A percentile compares a stretch with the other conserved stretches of the same genome.
Evolutionary conservation across 2,329 filamentous ascomycete species (phyloP).

Genomic region (Clathrospora elynae): DNA sequence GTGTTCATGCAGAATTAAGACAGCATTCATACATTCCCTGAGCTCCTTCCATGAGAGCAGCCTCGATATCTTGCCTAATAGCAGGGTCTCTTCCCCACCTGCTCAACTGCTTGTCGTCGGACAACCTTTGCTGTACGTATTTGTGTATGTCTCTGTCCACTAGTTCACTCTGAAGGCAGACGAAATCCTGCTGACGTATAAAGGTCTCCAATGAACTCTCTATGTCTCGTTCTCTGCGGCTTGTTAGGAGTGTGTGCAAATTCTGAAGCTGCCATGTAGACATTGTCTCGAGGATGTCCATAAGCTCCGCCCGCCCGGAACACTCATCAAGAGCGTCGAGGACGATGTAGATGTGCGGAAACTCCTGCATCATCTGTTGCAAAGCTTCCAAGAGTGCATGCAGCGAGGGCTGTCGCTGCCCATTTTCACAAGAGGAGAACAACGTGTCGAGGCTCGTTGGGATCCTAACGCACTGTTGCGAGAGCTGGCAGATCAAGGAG

Average conservation of each 20-base stretch:
- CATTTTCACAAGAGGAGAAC: slow-evolving; percentile 30
- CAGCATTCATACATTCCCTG: slow-evolving; percentile 30
- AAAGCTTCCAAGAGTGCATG: slow-evolving; percentile 28
- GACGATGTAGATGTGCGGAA: slow-evolving; percentile 22
- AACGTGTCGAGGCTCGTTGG: slow-evolving; percentile 29
- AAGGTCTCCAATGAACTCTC: slow-evolving; percentile 23
- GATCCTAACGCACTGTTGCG: slow-evolving; percentile 17
- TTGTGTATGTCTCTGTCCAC: slow-evolving; percentile 38
- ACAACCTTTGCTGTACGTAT: slow-evolving; percentile 43
- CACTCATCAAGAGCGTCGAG: slow-evolving; percentile 43
- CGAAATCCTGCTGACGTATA: slow-evolving; percentile 14
- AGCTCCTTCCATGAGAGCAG: slow-evolving; percentile 36
- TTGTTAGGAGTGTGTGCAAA: slow-evolving; percentile 36
- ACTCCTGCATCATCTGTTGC: slow-evolving; percentile 32
- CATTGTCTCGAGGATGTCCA: slow-evolving; percentile 27
- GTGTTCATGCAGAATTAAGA: neutral
- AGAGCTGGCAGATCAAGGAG: slow-evolving; percentile 48
- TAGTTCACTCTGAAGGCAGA: slow-evolving; percentile 31
- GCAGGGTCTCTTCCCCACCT: slow-evolving; percentile 34
- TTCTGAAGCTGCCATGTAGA: slow-evolving; percentile 27
- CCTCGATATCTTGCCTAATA: slow-evolving; percentile 35
- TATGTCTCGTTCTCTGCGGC: slow-evolving; percentile 38
- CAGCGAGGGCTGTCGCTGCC: slow-evolving; percentile 27
- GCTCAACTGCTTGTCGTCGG: slow-evolving; percentile 31
- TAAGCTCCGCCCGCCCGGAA: slow-evolving; percentile 25